Evolutionary conservation across 2,329 filamentous ascomycete species (phyloP).

Genomic region (Talaromyces sp.): DNA sequence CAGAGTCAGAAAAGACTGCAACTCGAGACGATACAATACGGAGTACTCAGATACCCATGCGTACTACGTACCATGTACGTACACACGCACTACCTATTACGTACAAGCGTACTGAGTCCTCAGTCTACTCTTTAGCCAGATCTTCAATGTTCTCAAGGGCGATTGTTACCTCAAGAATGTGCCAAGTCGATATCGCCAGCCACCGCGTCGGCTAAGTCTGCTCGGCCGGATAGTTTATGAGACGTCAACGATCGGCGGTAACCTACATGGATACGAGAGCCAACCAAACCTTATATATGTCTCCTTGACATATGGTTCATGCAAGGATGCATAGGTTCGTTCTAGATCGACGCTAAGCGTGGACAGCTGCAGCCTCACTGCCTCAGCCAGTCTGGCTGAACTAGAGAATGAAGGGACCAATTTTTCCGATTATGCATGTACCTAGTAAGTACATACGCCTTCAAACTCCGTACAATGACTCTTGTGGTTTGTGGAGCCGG

Average conservation of each 20-base stretch:
- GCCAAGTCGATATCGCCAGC: background rate
- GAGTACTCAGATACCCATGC: background rate
- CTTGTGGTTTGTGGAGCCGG: background rate
- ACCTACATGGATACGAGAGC: background rate
- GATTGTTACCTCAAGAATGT: background rate
- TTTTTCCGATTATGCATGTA: background rate
- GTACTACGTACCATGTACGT: background rate
- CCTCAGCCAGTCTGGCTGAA: background rate
- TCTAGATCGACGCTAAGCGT: constrained; percentile 4
- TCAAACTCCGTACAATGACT: background rate
- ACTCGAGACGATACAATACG: background rate
- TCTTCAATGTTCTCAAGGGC: background rate
- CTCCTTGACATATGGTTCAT: background rate
- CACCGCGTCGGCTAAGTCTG: background rate
- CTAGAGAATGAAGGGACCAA: background rate
- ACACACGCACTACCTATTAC: background rate
- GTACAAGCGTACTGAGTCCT: background rate
- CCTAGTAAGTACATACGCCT: background rate
- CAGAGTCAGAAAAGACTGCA: background rate
- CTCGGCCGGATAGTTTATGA: background rate
- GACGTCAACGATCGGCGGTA: constrained; percentile 2
- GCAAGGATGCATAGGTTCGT: background rate
- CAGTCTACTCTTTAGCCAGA: background rate
- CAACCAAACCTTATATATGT: background rate
- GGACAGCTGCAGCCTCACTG: background rate